Base-by-base conservation (phyloP, 1,284 basidiomycete species). In the Sphaerobolus stellatus region DNA sequence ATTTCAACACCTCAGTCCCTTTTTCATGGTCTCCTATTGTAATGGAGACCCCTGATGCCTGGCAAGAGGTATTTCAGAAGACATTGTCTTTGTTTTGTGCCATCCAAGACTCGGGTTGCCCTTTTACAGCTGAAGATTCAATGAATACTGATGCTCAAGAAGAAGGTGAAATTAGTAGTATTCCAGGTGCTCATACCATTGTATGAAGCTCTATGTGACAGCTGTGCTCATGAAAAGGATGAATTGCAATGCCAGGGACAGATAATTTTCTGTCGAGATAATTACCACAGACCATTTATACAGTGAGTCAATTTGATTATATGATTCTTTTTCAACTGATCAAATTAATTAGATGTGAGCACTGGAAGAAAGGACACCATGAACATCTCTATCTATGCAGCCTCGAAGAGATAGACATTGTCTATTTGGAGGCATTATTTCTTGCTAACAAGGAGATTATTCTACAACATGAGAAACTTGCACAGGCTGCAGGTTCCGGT, bases 41-140 rank as follows among this genome's bases (percentile, higher is more conserved):
- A 45, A 40, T 14, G 20, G 18, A 24, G 31, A 16, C 43, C 20
- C 51, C 27, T n/a, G 5, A n/a, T 56, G 51, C 60, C 7, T n/a
- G 50, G 27, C 40, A 59, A 27, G 58, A 62, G 38, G 48, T 65
- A 1, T 64, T 64, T 33, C 33, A 50, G 14, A 61, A 59, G 43
- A 62, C 61, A 11, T 41, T 65, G 4, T 58, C 43, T 1, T 64
- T 65, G 31, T 62, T 57, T 34, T 64, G 61, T 47, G 57, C 60
- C 14, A 51, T 64, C 18, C 36, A 22, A 3, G 52, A 60, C 5
- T 54, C 44, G 9, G 64, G 62, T 5, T 65, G 64, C 48, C 34
- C 40, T 4, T 62, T 65, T 46, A 46, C 51, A 16, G 22, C 33
- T 29, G 45, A 44, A 28, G 18, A 5, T 43, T 16, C 20, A 25